Percentiles rank a stretch among this genome's conserved stretches.
Conservation (phyloP, 345 rosid genomes). For the Acer saccharum region DNA sequence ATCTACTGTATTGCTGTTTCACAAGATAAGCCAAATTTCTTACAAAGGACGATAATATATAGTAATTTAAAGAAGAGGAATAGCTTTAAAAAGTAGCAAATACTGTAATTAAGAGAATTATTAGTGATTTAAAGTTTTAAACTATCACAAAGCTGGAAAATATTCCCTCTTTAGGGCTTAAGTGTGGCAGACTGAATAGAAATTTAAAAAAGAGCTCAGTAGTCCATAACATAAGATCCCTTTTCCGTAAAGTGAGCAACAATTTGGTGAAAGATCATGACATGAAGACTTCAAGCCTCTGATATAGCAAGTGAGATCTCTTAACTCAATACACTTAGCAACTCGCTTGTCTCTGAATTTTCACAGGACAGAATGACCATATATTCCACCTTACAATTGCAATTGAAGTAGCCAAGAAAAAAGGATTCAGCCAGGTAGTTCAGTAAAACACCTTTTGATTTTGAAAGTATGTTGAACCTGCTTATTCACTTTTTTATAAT, state of each 20-base stretch:
- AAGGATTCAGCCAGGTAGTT: neutral
- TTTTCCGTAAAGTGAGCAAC: neutral
- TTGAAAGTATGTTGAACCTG: neutral
- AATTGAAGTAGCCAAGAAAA: no score
- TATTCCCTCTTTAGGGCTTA: neutral
- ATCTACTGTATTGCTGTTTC: neutral
- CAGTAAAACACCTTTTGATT: neutral
- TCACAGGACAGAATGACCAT: no score
- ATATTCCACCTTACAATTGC: no score
- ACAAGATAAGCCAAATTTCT: neutral
- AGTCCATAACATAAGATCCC: neutral
- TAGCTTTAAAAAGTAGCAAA: neutral
- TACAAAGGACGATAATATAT: neutral
- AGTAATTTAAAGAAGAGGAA: neutral
- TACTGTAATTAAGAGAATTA: neutral
- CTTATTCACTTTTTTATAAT: neutral
- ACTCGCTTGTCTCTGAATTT: no score
- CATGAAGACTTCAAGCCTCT: slow-evolving; percentile 6
- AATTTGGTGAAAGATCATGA: neutral
- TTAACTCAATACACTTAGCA: no score
- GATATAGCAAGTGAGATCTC: neutral
- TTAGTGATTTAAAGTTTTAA: neutral
- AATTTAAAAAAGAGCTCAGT: neutral
- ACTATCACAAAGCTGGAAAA: neutral
- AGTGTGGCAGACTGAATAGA: neutral